Base-by-base conservation (phyloP, 495 filamentous ascomycete genomes). In the Neurospora intermedia region DNA sequence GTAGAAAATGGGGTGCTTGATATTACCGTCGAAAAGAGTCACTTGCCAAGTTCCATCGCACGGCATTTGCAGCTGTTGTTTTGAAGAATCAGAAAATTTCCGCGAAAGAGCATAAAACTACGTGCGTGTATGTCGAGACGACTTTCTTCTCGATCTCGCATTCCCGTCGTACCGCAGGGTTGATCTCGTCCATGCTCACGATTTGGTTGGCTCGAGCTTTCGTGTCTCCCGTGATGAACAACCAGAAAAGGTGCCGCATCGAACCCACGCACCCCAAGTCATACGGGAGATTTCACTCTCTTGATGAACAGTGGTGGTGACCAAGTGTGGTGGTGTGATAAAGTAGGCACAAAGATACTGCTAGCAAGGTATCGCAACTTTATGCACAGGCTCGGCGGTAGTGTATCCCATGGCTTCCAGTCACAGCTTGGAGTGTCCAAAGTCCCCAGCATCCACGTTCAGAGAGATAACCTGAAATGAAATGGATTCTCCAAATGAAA, bases 21-120 rank as follows among this genome's bases (percentile, higher is more conserved):
- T 66, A 18, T 2, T 18, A 27, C 27, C 54, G 54, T 7, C 27
- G 15, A 18, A 31, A 31, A 66, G 31, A 35, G 54, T 35, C 27
- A 66, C 54, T 66, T 66, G 54, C 54, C 54, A 18, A 27, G 69
- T 73, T 39, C 71, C 71, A 38, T 73, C 59, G 54, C 54, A 73
- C 71, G 59, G 54, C 48, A 73, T 69, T 20, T 69, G 70, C 35
- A 73, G 54, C 54, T 46, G 54, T 27, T 72, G 48, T 66, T 35
- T 7, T 7, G 35, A 35, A 27, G 35, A 35, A 66, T 16, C 54
- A 35, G 71, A 73, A 73, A 73, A 43, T 43, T 42, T 40, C 59
- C 71, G 71, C 38, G n/a, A 35, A 35, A n/a, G 35, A 42, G 71
- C 39, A 31, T n/a, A 11, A 45, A 45, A 71, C 70, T 31, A 71